Evolutionary conservation across 2,329 filamentous ascomycete genomes (phyloP), one percentile per base, ranked within the genome.

Genomic region (Sporothrix inflata): DNA sequence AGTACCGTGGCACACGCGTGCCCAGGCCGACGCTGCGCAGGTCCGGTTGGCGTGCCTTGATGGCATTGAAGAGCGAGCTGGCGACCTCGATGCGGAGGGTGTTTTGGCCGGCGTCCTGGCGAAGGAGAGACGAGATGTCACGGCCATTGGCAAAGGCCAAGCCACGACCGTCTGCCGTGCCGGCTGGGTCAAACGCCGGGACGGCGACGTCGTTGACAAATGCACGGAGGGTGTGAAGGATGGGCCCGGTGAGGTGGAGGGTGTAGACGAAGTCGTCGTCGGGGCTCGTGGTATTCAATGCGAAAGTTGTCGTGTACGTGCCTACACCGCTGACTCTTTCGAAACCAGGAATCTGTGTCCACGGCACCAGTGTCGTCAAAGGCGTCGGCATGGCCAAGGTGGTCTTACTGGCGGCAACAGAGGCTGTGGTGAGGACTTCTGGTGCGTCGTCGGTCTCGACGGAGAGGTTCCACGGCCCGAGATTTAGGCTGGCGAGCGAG

Each of bases 21-120:
- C 53, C 53, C 70, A 57, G 47, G 40, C 60, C 27, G 38, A 69
- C 42, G 19, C n/a, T 70, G 27, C 24, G n/a, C 55, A 65, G 19
- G 1, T 70, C 68, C 19, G 6, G 3, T 16, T 53, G 12, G 30
- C 51, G 51, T 14, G 6, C 42, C 60, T 72, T 72, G 55, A 72
- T 67, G 30, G 68, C 68, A 55, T 76, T 76, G 53, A 74, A 69
- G 24, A 76, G 73, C 27, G 74, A 71, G 19, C 73, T 74, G 19
- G 73, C 55, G 14, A 72, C 73, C 45, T 74, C 73, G 60, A 75
- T 72, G 8, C 30, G 45, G 21, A 75, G 30, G 57, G 74, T 73
- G 40, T 68, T 53, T 4, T 55, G 47, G 30, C 34, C 74, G 66
- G 14, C 4, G 16, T 9, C 12, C 4, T 9, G 5, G 2, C 42